Evolutionary conservation across 495 filamentous ascomycete species (phyloP).

Genomic region (Penicillium manginii): DNA sequence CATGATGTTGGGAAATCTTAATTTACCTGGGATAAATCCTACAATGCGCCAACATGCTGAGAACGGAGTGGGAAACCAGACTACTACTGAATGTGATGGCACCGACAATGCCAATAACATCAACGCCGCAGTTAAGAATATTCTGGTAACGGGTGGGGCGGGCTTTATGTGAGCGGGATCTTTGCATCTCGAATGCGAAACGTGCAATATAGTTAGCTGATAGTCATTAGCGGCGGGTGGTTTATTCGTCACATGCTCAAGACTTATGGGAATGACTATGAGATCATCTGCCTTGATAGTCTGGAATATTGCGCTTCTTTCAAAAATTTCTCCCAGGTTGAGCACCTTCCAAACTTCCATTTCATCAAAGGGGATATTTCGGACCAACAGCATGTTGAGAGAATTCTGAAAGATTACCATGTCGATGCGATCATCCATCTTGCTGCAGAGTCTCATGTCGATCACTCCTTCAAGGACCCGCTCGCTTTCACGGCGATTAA

Average conservation of each 20-base stretch:
- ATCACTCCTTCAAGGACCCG: conserved; percentile 72
- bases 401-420: conserved; percentile 60
- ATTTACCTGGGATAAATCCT: too few species aligned
- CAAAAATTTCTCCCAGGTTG: conserved; percentile 67
- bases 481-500: conserved; percentile 72
- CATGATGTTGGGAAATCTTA: too few species aligned
- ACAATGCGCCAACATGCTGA: too few species aligned
- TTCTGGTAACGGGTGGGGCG: conserved; percentile 17
- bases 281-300: conserved; percentile 76
- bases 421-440: conserved; percentile 81
- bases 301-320: conserved; percentile 73
- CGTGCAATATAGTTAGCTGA: neutral
- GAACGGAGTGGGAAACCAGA: too few species aligned
- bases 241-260: conserved; percentile 69
- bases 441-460: conserved; percentile 75
- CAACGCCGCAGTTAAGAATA: neutral
- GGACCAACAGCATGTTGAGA: conserved; percentile 60
- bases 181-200: neutral
- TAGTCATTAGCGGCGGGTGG: conserved; percentile 62
- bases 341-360: conserved; percentile 67
- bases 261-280: conserved; percentile 67
- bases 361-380: conserved; percentile 75
- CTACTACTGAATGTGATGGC: too few species aligned
- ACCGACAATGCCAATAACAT: too few species aligned
- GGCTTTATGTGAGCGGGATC: conserved; percentile 15